These are phyloP conservation scores for Euryodendron excelsum DNA, from an alignment of 148 eudicot genomes.

Conservation along the genomic window DNA sequence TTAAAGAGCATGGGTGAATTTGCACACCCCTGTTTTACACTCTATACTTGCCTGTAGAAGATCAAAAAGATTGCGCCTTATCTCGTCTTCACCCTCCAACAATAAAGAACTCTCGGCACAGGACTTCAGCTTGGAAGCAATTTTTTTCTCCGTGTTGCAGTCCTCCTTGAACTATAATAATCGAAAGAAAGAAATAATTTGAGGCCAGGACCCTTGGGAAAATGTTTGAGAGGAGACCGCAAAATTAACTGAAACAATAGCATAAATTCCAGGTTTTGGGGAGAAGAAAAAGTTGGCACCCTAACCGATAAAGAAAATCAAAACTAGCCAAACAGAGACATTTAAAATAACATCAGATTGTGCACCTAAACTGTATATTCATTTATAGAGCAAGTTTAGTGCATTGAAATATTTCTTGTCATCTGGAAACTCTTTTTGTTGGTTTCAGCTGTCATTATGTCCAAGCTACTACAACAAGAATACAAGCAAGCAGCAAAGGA, in stretches of 20 bases:
- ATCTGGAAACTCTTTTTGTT: background rate
- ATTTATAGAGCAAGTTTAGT: background rate
- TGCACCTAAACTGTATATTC: background rate
- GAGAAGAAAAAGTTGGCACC: background rate
- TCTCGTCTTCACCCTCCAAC: conserved; percentile 59
- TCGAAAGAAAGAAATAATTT: conserved; percentile 4
- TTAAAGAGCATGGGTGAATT: background rate
- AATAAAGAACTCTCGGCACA: conserved; percentile 55
- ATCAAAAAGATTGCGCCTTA: conserved; percentile 71
- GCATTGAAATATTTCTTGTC: background rate
- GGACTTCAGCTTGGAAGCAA: conserved; percentile 72
- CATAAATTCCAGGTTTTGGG: background rate
- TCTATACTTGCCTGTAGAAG: conserved; percentile 56
- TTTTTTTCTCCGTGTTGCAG: conserved; percentile 91
- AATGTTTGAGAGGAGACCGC: background rate
- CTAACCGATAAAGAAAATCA: background rate
- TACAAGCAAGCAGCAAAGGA: background rate
- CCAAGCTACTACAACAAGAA: background rate
- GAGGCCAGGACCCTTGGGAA: background rate
- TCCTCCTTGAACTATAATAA: conserved; percentile 81
- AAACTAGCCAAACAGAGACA: background rate
- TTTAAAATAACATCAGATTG: background rate
- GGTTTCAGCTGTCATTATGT: background rate
- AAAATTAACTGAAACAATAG: background rate
- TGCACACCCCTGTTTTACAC: background rate